Evolutionary conservation across 768 basidiomycete species (phyloP), one percentile per base, ranked within the genome.

Genomic region (Kwoniella botswanensis): DNA sequence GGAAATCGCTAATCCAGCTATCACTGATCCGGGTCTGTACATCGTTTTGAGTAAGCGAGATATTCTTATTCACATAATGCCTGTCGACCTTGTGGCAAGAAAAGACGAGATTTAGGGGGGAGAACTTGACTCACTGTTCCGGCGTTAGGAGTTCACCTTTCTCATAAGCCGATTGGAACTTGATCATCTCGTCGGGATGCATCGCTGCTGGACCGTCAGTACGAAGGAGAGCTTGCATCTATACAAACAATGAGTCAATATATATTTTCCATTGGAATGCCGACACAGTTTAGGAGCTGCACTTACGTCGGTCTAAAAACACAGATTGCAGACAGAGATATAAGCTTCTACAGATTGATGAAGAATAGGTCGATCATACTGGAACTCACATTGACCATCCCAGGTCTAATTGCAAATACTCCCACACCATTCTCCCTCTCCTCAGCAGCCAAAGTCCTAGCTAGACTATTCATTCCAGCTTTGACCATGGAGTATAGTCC

Each of bases 401-500:
- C 95, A 0, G 95, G 95, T 3, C 94, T 88, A 2, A 97, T 75
- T 17, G 94, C 91, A 42, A 95, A 87, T 3, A 89, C 89, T 9
- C 87, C 86, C 46, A 97, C 85, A 43, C 76, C 76, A 65, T 71
- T 58, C 29, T 86, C 85, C n/a, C 88, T 88, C 82, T 97, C 94
- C 81, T 97, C 95, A 75, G 88, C 88, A 18, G 90, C 92, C 21
- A 96, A 85, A 0, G 93, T 96, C 82, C 94, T 93, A 46, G 89
- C 90, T 54, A 97, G 85, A 22, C 90, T 91, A 82, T 95, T 97
- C 89, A 94, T 86, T 1, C 93, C 93, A 0, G 95, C 93, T 82
- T 98, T 95, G 68, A 88, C 86, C 12, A 94, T 90, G 71, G 88
- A 92, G 82, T 85, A 85, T 42, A 82, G 71, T 1, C 89, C 93